These are phyloP conservation scores for Globisporangium mamillatum DNA, from an alignment of 352 stramenopile genomes.

Conservation along the genomic window DNA sequence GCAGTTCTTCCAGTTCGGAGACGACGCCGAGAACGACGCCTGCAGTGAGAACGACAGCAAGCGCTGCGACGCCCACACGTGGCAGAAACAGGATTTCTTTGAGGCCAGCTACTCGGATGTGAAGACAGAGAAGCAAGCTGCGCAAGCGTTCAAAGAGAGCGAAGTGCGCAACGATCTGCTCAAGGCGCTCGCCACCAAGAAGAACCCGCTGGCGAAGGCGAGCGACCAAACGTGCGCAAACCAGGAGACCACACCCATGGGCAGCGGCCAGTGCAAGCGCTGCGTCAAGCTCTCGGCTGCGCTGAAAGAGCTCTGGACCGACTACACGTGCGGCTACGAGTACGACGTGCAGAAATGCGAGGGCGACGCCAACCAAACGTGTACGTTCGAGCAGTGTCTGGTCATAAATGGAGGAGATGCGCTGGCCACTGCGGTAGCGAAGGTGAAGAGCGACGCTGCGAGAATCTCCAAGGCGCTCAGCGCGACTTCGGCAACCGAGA, in stretches of 20 bases:
- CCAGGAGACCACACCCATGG: conserved; percentile 27
- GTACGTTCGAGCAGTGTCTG: conserved; percentile 54
- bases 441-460: conserved; percentile 25
- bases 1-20: conserved; percentile 41
- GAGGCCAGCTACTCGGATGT: conserved; percentile 19
- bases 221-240: conserved; percentile 14
- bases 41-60: conserved; percentile 32
- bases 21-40: conserved; percentile 46
- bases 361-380: conserved; percentile 31
- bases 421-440: conserved; percentile 30
- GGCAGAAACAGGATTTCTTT: conserved; percentile 42
- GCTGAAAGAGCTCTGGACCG: conserved; percentile 55
- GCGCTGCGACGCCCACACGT: conserved; percentile 43
- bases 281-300: conserved; percentile 50
- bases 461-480: conserved; percentile 31
- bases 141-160: conserved; percentile 28
- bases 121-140: conserved; percentile 13
- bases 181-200: conserved; percentile 9
- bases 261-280: conserved; percentile 30
- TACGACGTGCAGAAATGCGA: conserved; percentile 47
- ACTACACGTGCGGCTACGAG: conserved; percentile 61
- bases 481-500: conserved; percentile 49
- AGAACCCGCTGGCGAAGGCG: conserved; percentile 33
- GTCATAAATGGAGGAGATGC: conserved; percentile 38
- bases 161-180: conserved; percentile 25